phyloP scores from a whole-genome alignment of 768 basidiomycete species.

The Amanita molliuscula region DNA sequence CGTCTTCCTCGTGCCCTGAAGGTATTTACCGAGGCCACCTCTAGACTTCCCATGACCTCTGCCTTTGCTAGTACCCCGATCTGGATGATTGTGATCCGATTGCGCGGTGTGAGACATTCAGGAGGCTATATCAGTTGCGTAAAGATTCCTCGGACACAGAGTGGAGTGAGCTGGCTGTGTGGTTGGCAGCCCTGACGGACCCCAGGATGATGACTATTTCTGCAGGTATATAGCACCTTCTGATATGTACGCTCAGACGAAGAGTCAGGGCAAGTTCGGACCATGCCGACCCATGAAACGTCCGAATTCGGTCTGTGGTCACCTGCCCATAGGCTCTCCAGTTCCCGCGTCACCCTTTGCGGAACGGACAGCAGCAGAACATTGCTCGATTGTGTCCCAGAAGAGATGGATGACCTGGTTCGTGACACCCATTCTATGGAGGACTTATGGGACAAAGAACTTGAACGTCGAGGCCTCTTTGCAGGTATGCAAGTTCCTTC shows the following conservation, averaged over 20 bases:
- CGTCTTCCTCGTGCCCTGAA: conserved; percentile 62
- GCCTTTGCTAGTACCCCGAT: background rate
- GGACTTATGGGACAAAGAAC: conserved; percentile 17
- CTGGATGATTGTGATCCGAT: background rate
- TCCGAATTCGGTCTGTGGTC: background rate
- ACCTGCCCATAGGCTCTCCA: background rate
- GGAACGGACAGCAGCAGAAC: background rate
- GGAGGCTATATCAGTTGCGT: background rate
- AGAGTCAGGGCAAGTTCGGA: too few relatives aligned
- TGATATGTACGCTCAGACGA: background rate
- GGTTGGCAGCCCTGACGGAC: background rate
- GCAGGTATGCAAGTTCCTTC: conserved; percentile 14
- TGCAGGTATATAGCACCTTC: background rate
- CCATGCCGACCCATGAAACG: background rate
- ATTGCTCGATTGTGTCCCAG: background rate
- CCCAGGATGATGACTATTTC: background rate
- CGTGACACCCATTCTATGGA: background rate
- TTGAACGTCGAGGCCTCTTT: conserved; percentile 21
- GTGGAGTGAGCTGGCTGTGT: background rate
- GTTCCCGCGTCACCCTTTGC: background rate
- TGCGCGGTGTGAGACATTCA: background rate
- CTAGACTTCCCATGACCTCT: conserved; percentile 47
- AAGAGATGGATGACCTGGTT: background rate
- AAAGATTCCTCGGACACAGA: background rate
- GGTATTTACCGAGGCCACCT: conserved; percentile 65